A percentile compares a stretch with the other conserved stretches of the same genome.
These are phyloP conservation scores for Pichia sp. DNA, from an alignment of 1,139 yeast genomes.

Conservation along the genomic window DNA sequence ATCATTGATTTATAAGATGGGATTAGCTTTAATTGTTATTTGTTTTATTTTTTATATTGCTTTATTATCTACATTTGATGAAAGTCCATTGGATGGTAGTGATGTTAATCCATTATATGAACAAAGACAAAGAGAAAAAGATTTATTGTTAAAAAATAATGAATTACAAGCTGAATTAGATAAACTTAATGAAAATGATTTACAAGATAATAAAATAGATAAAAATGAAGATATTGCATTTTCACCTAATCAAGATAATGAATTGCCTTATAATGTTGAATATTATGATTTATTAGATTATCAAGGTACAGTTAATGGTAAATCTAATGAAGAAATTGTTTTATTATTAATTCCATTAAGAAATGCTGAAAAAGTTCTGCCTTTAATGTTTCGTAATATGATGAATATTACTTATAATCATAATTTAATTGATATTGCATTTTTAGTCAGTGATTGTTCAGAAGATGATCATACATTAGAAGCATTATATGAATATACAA, in stretches of 20 bases:
- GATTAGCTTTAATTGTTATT: neutral
- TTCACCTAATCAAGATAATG: constrained; percentile 14
- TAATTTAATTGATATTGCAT: constrained; percentile 72
- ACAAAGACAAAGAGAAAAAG: neutral
- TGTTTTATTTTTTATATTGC: neutral
- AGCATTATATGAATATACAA: constrained; percentile 57
- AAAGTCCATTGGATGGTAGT: neutral
- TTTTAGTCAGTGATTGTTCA: constrained; percentile 78
- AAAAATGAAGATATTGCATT: constrained; percentile 8
- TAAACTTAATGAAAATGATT: no score
- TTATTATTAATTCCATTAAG: constrained; percentile 71
- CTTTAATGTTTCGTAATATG: constrained; percentile 76
- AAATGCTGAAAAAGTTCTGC: constrained; percentile 74
- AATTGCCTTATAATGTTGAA: constrained; percentile 36
- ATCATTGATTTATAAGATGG: constrained; percentile 1
- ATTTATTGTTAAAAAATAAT: neutral
- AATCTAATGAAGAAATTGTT: constrained; percentile 55
- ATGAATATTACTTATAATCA: constrained; percentile 86
- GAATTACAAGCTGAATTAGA: neutral
- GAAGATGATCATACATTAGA: constrained; percentile 69
- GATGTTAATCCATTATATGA: constrained; percentile 1
- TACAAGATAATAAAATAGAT: constrained; percentile 7
- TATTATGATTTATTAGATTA: constrained; percentile 56
- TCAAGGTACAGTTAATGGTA: constrained; percentile 51
- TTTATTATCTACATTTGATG: neutral